Evolutionary conservation across 345 rosid genomes (phyloP), one percentile per base, ranked within the genome.

Genomic region (Heritiera fomes): DNA sequence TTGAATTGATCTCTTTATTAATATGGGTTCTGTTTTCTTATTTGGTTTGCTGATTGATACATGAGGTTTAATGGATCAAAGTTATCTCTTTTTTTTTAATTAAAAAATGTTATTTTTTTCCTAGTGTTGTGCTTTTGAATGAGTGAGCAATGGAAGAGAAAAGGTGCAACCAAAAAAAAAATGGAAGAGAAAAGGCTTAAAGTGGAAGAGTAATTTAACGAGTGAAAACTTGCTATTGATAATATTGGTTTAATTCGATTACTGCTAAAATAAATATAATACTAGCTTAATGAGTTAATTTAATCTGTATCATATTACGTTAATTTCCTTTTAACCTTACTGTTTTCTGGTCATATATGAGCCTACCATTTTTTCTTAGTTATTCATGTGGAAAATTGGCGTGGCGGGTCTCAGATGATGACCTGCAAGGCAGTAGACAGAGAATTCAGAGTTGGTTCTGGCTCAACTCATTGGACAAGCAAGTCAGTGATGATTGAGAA

Each of bases 1-100:
- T 41, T 78, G 80, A 55, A 58, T 68, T 45, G 3, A 10, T 74
- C 75, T 53, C 38, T 60, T 47, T 15, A 8, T 17, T 34, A 52
- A 2, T n/a, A 67, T 65, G 7, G 8, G 15, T 34, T 32, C 41
- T 4, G 4, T 32, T 64, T 30, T 49, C 40, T 30, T 13, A 52
- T 53, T 52, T n/a, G 43, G 13, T 52, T 12, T 63, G 45, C 5
- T 20, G 73, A 69, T 75, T 61, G 55, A 30, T 66, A 6, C 15
- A 23, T 77, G 45, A 47, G 61, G 61, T 14, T 41, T 10, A 46
- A 23, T 10, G 70, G 14, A 69, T 69, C 55, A 20, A 69, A 62
- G 46, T 47, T 30, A 28, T 23, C 15, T 59, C 1, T 18, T 0
- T 17, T 69, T 69, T 41, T 69, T 23, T 34, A 34, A 34, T 34